These are phyloP conservation scores for Capsella bursapastoris DNA, from an alignment of 345 rosid species.

Conservation along the genomic window DNA sequence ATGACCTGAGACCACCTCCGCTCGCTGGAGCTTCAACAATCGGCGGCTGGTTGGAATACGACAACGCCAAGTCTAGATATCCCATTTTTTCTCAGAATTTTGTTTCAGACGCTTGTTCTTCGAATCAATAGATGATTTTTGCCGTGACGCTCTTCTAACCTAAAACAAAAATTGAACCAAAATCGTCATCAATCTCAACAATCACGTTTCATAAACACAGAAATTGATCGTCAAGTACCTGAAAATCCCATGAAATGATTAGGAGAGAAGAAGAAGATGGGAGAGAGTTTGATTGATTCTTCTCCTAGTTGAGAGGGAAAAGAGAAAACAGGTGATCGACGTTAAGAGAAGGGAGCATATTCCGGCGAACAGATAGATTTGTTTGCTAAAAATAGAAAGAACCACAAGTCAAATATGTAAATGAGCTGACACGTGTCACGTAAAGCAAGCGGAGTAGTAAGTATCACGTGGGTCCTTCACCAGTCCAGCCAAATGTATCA, in stretches of 20 bases:
- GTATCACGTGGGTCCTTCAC: not conserved
- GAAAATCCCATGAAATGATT: constrained; percentile 21
- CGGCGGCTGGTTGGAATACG: constrained; percentile 29
- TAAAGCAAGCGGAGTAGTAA: too few species aligned
- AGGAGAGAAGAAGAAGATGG: constrained; percentile 4
- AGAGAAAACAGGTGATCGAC: constrained; percentile 30
- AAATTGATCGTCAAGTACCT: constrained; percentile 1
- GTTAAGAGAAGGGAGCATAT: constrained; percentile 24
- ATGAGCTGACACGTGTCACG: constrained; percentile 9
- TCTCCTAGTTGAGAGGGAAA: constrained; percentile 10
- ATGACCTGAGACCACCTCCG: constrained; percentile 93
- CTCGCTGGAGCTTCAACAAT: constrained; percentile 72
- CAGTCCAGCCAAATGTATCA: not conserved
- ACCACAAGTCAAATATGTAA: constrained; percentile 21
- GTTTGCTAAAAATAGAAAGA: constrained; percentile 13
- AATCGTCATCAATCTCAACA: not conserved
- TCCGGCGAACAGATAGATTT: constrained; percentile 36
- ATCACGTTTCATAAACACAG: not conserved
- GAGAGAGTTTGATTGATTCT: constrained; percentile 16
- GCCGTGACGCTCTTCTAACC: constrained; percentile 2
- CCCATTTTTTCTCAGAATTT: constrained; percentile 26
- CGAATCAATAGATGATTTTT: not conserved
- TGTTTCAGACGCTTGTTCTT: constrained; percentile 3
- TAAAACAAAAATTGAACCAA: constrained; percentile 1
- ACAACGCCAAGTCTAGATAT: constrained; percentile 40